phyloP scores from a whole-genome alignment of 2,329 filamentous ascomycete genomes.

The Drechslerella coelobrocha region DNA sequence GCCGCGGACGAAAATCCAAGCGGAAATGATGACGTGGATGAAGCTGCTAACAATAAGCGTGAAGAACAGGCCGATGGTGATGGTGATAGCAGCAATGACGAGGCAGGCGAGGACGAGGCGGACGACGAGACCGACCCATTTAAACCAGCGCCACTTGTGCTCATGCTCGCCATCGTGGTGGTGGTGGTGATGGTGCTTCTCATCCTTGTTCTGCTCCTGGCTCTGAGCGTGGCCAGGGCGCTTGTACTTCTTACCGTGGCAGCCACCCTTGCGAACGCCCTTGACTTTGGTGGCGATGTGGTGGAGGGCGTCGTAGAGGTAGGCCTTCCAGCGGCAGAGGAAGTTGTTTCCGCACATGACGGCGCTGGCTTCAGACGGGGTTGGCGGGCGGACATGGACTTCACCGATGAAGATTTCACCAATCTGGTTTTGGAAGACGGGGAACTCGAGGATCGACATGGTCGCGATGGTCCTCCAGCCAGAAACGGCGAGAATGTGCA shows the following conservation, averaged over 20 bases:
- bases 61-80: slow-evolving; percentile 47
- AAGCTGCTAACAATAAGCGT: slow-evolving; percentile 41
- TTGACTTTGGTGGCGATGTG: slow-evolving; percentile 16
- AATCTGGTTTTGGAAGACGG: slow-evolving; percentile 39
- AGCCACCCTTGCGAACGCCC: slow-evolving; percentile 27
- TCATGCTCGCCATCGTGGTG: slow-evolving; percentile 21
- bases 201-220: slow-evolving; percentile 13
- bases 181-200: slow-evolving; percentile 8
- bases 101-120: slow-evolving; percentile 47
- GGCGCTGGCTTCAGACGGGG: slow-evolving; percentile 34
- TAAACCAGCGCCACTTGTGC: slow-evolving; percentile 39
- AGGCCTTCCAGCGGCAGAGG: slow-evolving; percentile 47
- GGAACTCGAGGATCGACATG: slow-evolving; percentile 48
- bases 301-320: slow-evolving; percentile 40
- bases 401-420: slow-evolving; percentile 46
- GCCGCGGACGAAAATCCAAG: slow-evolving; percentile 35
- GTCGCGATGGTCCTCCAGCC: slow-evolving; percentile 41
- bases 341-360: slow-evolving; percentile 42
- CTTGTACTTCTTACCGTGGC: slow-evolving; percentile 29
- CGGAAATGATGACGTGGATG: slow-evolving; percentile 31
- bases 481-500: slow-evolving; percentile 40
- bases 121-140: slow-evolving; percentile 42
- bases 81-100: slow-evolving; percentile 48
- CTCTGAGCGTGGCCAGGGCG: slow-evolving; percentile 13
- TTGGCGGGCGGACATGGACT: slow-evolving; percentile 28